Conservation (phyloP, 768 basidiomycete genomes). For the Coprinopsis strossmayeri region DNA sequence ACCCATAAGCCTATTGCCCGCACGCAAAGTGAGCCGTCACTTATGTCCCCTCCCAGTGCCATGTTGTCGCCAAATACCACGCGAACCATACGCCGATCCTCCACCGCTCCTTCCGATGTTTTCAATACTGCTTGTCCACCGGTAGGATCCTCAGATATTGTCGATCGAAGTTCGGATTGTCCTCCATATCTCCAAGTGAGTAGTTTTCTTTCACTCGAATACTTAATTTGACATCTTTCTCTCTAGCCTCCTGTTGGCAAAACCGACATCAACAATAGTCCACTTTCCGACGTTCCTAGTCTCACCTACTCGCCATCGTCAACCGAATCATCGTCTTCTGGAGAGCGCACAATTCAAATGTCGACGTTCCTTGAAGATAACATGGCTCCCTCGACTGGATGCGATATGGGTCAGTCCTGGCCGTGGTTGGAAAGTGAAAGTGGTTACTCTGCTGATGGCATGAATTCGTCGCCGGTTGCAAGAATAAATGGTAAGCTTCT, state of each 20-base stretch:
- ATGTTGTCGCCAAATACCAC: slow-evolving; percentile 1
- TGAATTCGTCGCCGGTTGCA: slow-evolving; percentile 4
- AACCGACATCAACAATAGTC: slow-evolving; percentile 19
- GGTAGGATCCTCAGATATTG: too few relatives aligned
- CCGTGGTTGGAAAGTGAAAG: slow-evolving; percentile 15
- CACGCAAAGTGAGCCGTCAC: slow-evolving; percentile 43
- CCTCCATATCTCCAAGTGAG: not conserved
- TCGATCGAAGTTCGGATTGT: not conserved
- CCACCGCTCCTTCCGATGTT: slow-evolving; percentile 34
- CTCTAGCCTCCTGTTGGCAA: not conserved
- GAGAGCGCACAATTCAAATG: slow-evolving; percentile 54
- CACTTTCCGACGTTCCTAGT: slow-evolving; percentile 48
- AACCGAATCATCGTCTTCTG: slow-evolving; percentile 48
- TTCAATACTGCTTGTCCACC: slow-evolving; percentile 14
- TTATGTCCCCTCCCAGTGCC: slow-evolving; percentile 15
- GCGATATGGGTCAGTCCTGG: slow-evolving; percentile 15
- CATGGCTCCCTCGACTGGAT: slow-evolving; percentile 14
- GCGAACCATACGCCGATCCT: slow-evolving; percentile 20
- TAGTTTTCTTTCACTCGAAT: not conserved
- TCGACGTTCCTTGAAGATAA: slow-evolving; percentile 42
- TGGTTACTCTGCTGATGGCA: not conserved
- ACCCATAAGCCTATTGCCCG: slow-evolving; percentile 34
- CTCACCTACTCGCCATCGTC: slow-evolving; percentile 56
- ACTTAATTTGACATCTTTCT: not conserved
- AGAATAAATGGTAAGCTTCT: slow-evolving; percentile 3